phyloP scores from a whole-genome alignment of 2,329 filamentous ascomycete genomes.

The Colletotrichum sp. region DNA sequence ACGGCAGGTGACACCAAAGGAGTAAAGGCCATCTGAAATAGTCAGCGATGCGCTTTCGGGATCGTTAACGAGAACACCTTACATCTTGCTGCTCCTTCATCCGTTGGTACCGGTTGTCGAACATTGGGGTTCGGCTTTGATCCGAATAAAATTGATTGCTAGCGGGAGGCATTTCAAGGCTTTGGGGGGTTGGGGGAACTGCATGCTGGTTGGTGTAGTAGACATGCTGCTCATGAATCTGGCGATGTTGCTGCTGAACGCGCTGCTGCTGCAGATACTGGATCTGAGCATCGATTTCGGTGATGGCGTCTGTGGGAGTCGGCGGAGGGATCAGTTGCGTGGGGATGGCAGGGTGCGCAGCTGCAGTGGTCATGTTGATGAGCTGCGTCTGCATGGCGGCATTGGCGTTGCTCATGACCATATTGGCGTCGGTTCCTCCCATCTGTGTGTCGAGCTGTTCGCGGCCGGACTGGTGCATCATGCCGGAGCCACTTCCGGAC shows the following conservation, averaged over 20 bases:
- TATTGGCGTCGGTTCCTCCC: constrained; percentile 46
- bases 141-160: constrained; percentile 65
- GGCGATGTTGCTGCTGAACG: constrained; percentile 63
- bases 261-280: constrained; percentile 69
- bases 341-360: constrained; percentile 50
- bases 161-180: constrained; percentile 74
- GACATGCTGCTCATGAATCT: constrained; percentile 58
- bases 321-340: constrained; percentile 50
- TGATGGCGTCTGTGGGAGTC: constrained; percentile 56
- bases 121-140: constrained; percentile 62
- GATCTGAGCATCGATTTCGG: constrained; percentile 69
- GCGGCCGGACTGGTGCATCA: constrained; percentile 42
- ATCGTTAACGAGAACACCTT: constrained; percentile 31
- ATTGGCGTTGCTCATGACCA: constrained; percentile 33
- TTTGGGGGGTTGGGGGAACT: constrained; percentile 81
- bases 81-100: constrained; percentile 74
- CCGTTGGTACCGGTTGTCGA: constrained; percentile 67
- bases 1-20: constrained; percentile 85
- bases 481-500: constrained; percentile 37
- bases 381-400: constrained; percentile 45
- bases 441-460: constrained; percentile 56
- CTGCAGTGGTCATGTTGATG: constrained; percentile 51
- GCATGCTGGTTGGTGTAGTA: constrained; percentile 60
- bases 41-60: constrained; percentile 28
- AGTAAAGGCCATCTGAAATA: constrained; percentile 72